Evolutionary conservation across 2,329 filamentous ascomycete species (phyloP).

Genomic region (Fusarium pseudoanthophilum): DNA sequence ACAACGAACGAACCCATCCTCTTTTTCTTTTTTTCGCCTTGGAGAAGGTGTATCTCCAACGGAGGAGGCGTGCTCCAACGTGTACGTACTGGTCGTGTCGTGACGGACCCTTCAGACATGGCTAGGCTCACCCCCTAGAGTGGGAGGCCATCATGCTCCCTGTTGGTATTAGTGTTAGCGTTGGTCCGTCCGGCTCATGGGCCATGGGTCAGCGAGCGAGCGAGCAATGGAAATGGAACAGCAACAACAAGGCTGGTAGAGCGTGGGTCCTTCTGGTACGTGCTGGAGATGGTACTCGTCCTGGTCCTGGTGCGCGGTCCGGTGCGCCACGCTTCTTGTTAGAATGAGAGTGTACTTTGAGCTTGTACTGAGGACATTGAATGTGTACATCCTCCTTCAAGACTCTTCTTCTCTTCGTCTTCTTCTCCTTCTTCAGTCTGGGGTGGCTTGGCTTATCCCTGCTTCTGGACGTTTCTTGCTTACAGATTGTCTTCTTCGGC

Average conservation of each 20-base stretch:
- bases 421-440: slow-evolving; percentile 12
- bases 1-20: slow-evolving; percentile 16
- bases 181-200: slow-evolving; percentile 14
- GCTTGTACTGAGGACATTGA: slow-evolving; percentile 29
- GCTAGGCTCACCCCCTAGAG: slow-evolving; percentile 10
- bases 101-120: slow-evolving; percentile 17
- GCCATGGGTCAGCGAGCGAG: neutral
- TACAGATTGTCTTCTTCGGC: slow-evolving; percentile 27
- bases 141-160: neutral
- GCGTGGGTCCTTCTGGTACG: slow-evolving; percentile 16
- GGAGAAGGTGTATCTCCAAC: slow-evolving; percentile 11
- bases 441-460: slow-evolving; percentile 42
- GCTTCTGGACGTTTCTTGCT: slow-evolving; percentile 15
- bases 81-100: neutral
- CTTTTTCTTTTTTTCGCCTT: slow-evolving; percentile 21
- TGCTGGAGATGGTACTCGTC: neutral
- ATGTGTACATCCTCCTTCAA: slow-evolving; percentile 5
- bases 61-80: neutral
- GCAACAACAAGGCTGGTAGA: slow-evolving; percentile 3
- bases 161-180: slow-evolving; percentile 14
- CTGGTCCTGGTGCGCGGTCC: slow-evolving; percentile 32
- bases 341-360: slow-evolving; percentile 17
- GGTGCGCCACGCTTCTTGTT: slow-evolving; percentile 33
- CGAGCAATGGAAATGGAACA: slow-evolving; percentile 9
- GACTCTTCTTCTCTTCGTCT: neutral